phyloP scores from a whole-genome alignment of 805 yeast genomes.

The Candida multigemmis region DNA sequence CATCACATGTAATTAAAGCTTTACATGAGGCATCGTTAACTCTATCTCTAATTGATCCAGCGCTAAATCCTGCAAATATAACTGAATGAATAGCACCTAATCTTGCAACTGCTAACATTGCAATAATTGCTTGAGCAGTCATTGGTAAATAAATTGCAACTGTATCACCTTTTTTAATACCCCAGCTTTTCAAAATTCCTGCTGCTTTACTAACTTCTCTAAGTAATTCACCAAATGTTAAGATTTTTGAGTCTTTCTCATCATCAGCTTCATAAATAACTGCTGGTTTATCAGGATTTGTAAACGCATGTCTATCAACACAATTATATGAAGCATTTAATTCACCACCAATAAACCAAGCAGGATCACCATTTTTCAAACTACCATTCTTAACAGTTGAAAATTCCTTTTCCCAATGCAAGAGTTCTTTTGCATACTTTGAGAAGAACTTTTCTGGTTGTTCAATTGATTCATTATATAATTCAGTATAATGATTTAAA shows the following conservation, averaged over 20 bases:
- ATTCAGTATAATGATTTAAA: slow-evolving; percentile 56
- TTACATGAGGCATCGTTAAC: slow-evolving; percentile 64
- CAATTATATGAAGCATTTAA: slow-evolving; percentile 74
- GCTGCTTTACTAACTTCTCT: slow-evolving; percentile 65
- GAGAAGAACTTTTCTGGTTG: slow-evolving; percentile 81
- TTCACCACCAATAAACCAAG: slow-evolving; percentile 77
- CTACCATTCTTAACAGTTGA: slow-evolving; percentile 56
- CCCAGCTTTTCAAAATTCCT: slow-evolving; percentile 56
- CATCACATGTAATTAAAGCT: slow-evolving; percentile 73
- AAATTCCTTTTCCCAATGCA: slow-evolving; percentile 78
- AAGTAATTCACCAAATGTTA: slow-evolving; percentile 66
- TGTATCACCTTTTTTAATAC: slow-evolving; percentile 73
- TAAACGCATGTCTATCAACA: slow-evolving; percentile 74
- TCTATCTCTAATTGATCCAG: slow-evolving; percentile 64
- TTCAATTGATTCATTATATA: slow-evolving; percentile 68
- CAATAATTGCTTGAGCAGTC: slow-evolving; percentile 72
- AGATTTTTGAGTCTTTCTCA: slow-evolving; percentile 49
- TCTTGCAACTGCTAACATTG: slow-evolving; percentile 70
- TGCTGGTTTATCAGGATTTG: slow-evolving; percentile 65
- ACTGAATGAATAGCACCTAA: slow-evolving; percentile 82
- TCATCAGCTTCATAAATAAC: slow-evolving; percentile 78
- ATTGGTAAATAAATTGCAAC: slow-evolving; percentile 83
- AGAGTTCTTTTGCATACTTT: slow-evolving; percentile 58
- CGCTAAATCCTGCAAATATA: slow-evolving; percentile 77
- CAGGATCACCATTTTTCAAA: slow-evolving; percentile 43